Conservation (phyloP, 2,329 filamentous ascomycete genomes). For the Penicillium polonicum region DNA sequence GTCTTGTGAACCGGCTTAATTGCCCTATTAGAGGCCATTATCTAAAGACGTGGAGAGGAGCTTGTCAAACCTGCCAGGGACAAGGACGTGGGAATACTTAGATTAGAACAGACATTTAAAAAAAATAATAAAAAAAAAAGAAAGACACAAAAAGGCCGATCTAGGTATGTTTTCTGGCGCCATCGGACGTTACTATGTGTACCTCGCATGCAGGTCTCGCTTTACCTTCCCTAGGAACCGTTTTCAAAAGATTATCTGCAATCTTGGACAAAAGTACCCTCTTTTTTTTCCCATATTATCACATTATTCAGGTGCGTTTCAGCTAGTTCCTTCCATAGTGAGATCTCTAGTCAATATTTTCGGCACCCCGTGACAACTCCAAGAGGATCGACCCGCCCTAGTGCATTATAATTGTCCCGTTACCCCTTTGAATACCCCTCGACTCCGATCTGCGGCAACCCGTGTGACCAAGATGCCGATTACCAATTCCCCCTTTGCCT, state of each 20-base stretch:
- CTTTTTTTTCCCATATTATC: neutral
- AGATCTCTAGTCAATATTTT: conserved; percentile 7
- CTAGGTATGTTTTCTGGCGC: conserved; percentile 16
- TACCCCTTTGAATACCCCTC: neutral
- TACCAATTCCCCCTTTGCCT: neutral
- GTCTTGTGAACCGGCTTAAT: conserved; percentile 1
- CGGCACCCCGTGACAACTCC: conserved; percentile 9
- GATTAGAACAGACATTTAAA: neutral
- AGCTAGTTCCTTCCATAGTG: neutral
- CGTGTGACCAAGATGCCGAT: conserved; percentile 5
- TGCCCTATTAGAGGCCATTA: conserved; percentile 10
- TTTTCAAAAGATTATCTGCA: neutral
- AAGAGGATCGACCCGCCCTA: neutral
- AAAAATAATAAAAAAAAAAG: neutral
- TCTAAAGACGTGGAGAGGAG: neutral
- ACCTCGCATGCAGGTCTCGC: conserved; percentile 16
- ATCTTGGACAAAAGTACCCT: neutral
- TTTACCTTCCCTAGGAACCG: conserved; percentile 17
- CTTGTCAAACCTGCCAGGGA: conserved; percentile 19
- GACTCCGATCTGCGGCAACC: conserved; percentile 11
- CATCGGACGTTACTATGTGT: conserved; percentile 11
- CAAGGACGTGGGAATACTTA: conserved; percentile 13
- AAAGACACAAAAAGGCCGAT: conserved; percentile 12
- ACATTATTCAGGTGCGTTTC: neutral
- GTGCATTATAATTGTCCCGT: neutral